phyloP scores from a whole-genome alignment of 75 land plant species.

The Isoetes taiwanensis region DNA sequence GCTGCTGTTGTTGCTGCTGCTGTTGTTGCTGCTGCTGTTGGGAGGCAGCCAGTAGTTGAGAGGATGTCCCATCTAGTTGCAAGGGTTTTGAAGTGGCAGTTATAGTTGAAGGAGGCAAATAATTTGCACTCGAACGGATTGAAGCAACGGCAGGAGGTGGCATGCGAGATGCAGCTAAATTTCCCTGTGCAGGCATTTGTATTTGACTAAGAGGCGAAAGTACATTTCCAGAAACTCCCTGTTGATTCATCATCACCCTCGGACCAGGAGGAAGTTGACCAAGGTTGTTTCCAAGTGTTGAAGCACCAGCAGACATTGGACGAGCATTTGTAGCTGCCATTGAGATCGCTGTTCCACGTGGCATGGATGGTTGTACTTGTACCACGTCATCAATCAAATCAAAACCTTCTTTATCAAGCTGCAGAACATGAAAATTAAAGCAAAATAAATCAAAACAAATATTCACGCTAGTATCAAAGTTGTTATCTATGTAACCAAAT shows the following conservation, averaged over 20 bases:
- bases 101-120: conserved; percentile 27
- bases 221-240: conserved; percentile 21
- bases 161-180: conserved; percentile 30
- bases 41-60: conserved; percentile 29
- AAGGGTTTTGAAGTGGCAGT: conserved; percentile 32
- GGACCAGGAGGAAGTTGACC: conserved; percentile 30
- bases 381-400: conserved; percentile 32
- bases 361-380: conserved; percentile 31
- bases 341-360: conserved; percentile 7
- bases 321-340: conserved; percentile 36
- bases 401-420: conserved; percentile 73
- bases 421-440: conserved; percentile 12
- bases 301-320: conserved; percentile 31
- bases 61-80: conserved; percentile 30
- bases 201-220: conserved; percentile 15
- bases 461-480: too few species aligned
- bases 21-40: conserved; percentile 16
- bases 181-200: conserved; percentile 30
- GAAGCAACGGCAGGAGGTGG: conserved; percentile 50
- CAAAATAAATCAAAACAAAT: too few species aligned
- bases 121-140: conserved; percentile 35
- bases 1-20: conserved; percentile 38
- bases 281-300: conserved; percentile 29
- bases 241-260: conserved; percentile 19
- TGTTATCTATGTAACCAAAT: too few species aligned